Base-by-base conservation (phyloP, 2,329 filamentous ascomycete species). In the Elsinoe batatas region DNA sequence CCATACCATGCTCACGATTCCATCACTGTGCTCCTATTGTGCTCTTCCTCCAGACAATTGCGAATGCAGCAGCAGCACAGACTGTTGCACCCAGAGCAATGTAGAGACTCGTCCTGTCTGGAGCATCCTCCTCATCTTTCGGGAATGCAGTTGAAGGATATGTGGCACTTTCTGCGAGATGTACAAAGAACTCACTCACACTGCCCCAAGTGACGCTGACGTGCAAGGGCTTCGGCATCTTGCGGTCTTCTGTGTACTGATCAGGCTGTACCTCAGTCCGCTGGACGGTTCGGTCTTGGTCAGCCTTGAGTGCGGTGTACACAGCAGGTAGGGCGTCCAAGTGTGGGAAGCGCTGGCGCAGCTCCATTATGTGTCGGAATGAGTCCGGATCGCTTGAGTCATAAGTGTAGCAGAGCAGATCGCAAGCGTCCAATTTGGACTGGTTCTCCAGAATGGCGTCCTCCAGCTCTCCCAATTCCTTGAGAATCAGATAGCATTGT, bases 361-460 rank as follows among this genome's bases (percentile, higher is more conserved):
- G 76, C 15, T 87, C 80, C 36, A 91, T 87, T 54, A 98, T 89
- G 66, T 97, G 91, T 1, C 87, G 83, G 69, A 98, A 98, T 3
- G 89, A 95, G 69, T 97, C 91, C 0, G 93, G 91, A 59, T 98
- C 91, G 1, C 90, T 94, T 1, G 91, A 97, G 73, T 98, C 93
- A 72, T 97, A 98, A 0, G 89, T 85, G 71, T 95, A 97, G 71
- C 91, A 95, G 44, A 98, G 80, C 20, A 98, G 79, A 69, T 98
- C 93, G 70, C 91, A 97, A 5, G 90, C 84, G 64, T 95, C 89
- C 12, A 98, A 78, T 70, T 94, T 95, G 43, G 83, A 81, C 65
- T 85, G 83, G 66, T 98, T 98, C 56, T 97, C 93, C 2, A 98
- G 76, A 55, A 97, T 90, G 11, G 93, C 93, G 0, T 89, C 87